Base-by-base conservation (phyloP, 805 yeast species). In the Candida ponderosae region DNA sequence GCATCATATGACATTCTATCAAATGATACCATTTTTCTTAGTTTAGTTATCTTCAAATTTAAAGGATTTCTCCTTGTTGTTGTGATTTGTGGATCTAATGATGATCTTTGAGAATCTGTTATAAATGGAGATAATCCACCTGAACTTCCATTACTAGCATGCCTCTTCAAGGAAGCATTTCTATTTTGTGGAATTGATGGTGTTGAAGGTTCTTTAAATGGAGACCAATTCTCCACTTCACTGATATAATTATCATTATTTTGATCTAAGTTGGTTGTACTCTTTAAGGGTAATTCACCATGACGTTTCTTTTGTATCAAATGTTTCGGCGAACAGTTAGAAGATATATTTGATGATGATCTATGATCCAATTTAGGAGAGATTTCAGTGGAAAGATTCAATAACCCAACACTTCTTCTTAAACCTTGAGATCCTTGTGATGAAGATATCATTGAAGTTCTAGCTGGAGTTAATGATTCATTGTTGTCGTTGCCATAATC, bases 341-440 rank as follows among this genome's bases (percentile, higher is more conserved):
- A 13, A 13, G 48, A 35, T 6, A 46, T 32, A 36, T 49, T 51
- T 31, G 58, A 46, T 2, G 57, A 51, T 1, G 51, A 44, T 4
- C 44, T 27, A 2, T 38, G 32, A 13, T 33, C 37, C 8, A 38
- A 31, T 5, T 40, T 42, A 28, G 57, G 61, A 2, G 67, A 53
- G 34, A 56, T 62, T 32, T 66, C 72, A 18, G 72, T 50, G 11
- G 76, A 70, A 35, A 74, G 46, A 38, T 74, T 74, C 42, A 74
- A 48, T 9, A 72, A 55, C 2, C 77, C 78, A 2, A 66, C 71
- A 60, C 78, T 71, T 56, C 80, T 62, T 42, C 76, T 66, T 28
- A 74, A 41, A 15, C 62, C 62, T 29, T 50, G 35, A 28, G 56
- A 50, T 3, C 54, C 52, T 33, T 53, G 57, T 1, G 58, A 51